Base-by-base conservation (phyloP, 257 asterid genomes). In the Solanum piurae region DNA sequence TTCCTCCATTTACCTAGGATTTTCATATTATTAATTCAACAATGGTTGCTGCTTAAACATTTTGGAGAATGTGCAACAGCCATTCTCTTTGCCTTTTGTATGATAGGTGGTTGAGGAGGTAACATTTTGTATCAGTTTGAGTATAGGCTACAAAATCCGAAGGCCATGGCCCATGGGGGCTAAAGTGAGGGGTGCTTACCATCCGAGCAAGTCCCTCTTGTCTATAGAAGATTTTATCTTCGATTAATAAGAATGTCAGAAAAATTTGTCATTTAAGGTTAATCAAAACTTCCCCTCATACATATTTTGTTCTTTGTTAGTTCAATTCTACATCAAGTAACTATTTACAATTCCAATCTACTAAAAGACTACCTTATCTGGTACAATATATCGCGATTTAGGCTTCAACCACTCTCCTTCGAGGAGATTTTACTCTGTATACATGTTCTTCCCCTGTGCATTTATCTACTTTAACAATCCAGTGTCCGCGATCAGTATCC, bases 391-490 rank as follows among this genome's bases (percentile, higher is more conserved):
- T 10, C 1, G 2, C 72, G 49, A 71, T 85, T 86, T 88, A 94
- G 86, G 95, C 93, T 90, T 92, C 89, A 76, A 89, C 23, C 2
- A 88, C 89, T 89, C 94, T 90, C 25, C 93, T 93, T 12, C 62
- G 90, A 16, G 94, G 89, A 31, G 95, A 90, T 89, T 94, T 94
- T 25, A 95, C 94, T 88, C 95, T 89, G 77, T 89, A 93, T 49
- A 93, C 95, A 71, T 93, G 98, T 71, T 93, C 96, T 88, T 94
- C 97, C 20, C 95, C 97, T 1, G 97, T 94, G 86, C 94, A 93
- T 60, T 90, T 91, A 89, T 94, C 98, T 77, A 94, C 96, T 88
- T 91, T 94, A 85, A 95, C 96, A 49, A 95, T 87, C 98, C 98
- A 95, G 18, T 94, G 91, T 18, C 96, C 89, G 90, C 13, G 6